Evolutionary conservation across 2,329 filamentous ascomycete genomes (phyloP).

Genomic region (Venturiaceae sp.): DNA sequence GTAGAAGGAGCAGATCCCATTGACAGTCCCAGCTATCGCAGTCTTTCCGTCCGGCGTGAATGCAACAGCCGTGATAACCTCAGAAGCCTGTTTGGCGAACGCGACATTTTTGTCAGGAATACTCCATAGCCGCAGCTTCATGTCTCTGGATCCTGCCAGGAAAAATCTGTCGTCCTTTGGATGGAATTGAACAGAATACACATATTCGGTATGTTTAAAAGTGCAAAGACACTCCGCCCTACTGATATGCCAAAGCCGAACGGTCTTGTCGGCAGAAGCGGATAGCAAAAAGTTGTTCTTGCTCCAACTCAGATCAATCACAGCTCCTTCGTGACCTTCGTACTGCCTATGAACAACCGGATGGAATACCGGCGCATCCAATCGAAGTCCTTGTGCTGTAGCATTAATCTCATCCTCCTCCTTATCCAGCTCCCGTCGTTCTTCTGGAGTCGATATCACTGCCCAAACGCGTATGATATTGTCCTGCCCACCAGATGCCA

Average conservation of each 20-base stretch:
- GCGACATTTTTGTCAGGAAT: slow-evolving; percentile 94
- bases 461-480: slow-evolving; percentile 79
- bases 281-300: slow-evolving; percentile 97
- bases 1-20: slow-evolving; percentile 80
- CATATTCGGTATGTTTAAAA: slow-evolving; percentile 91
- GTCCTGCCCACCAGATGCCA: slow-evolving; percentile 90
- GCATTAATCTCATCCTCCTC: slow-evolving; percentile 46
- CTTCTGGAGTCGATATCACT: slow-evolving; percentile 73
- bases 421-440: slow-evolving; percentile 63
- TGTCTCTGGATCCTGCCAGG: slow-evolving; percentile 83
- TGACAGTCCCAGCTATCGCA: slow-evolving; percentile 79
- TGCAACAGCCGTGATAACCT: slow-evolving; percentile 87
- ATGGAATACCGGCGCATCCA: slow-evolving; percentile 87
- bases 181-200: slow-evolving; percentile 91
- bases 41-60: slow-evolving; percentile 89
- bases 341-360: slow-evolving; percentile 72
- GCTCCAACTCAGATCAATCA: slow-evolving; percentile 93
- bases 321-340: slow-evolving; percentile 70
- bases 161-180: slow-evolving; percentile 95
- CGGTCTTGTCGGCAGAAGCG: slow-evolving; percentile 96
- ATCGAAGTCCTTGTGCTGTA: slow-evolving; percentile 42
- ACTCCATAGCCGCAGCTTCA: slow-evolving; percentile 83
- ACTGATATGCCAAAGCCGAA: slow-evolving; percentile 85
- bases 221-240: slow-evolving; percentile 79
- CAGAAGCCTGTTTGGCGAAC: slow-evolving; percentile 64